Conservation (phyloP, 495 filamentous ascomycete genomes). For the Tuber microsphaerosporum region DNA sequence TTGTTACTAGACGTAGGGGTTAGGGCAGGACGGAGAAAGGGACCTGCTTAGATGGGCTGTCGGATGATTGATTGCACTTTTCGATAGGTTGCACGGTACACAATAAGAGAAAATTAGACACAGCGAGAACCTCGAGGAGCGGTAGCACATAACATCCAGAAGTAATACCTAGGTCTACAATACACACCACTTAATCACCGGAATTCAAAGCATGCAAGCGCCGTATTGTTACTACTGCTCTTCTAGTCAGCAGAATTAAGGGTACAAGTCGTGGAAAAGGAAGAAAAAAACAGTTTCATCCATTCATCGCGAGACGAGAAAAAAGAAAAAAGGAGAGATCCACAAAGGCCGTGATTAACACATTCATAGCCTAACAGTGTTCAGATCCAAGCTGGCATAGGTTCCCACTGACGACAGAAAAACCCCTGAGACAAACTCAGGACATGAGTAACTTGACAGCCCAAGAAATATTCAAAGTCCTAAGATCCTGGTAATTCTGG, state of each 20-base stretch:
- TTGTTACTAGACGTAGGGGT: too few species aligned
- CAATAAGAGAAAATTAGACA: too few species aligned
- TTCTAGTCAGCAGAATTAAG: background rate
- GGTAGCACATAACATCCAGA: background rate
- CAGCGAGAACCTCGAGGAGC: background rate
- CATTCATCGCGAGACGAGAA: background rate
- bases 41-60: too few species aligned
- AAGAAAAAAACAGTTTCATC: background rate
- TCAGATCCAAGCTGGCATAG: background rate
- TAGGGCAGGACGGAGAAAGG: too few species aligned
- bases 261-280: too few species aligned
- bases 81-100: too few species aligned
- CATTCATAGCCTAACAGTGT: background rate
- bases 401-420: background rate
- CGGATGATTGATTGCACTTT: too few species aligned
- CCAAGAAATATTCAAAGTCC: conserved; percentile 87
- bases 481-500: conserved; percentile 92
- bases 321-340: background rate
- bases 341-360: background rate
- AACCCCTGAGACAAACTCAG: conserved; percentile 20
- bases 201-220: background rate
- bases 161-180: background rate
- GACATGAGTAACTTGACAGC: conserved; percentile 73
- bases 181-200: background rate
- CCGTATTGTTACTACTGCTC: background rate